Evolutionary conservation across 2,329 filamentous ascomycete species (phyloP).

Genomic region (Nigrospora oryzae): DNA sequence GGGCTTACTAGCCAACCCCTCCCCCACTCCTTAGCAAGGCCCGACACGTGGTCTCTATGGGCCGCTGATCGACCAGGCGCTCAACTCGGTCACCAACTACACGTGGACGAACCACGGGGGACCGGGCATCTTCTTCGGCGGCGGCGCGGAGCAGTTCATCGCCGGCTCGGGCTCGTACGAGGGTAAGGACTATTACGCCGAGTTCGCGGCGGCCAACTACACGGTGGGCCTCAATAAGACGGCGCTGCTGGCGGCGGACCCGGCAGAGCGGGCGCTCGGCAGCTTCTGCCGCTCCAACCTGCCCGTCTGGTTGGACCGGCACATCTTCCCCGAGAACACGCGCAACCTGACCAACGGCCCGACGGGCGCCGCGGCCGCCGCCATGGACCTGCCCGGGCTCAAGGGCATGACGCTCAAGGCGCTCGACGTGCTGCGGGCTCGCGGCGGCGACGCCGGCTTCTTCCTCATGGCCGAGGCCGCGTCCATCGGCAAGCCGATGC

Average conservation of each 20-base stretch:
- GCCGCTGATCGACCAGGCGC: constrained; percentile 65
- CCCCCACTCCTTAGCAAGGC: no score
- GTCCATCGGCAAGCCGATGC: constrained; percentile 87
- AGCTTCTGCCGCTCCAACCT: constrained; percentile 70
- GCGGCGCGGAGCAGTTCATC: constrained; percentile 75
- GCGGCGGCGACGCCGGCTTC: constrained; percentile 63
- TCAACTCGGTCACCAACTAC: constrained; percentile 71
- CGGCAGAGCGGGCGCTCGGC: constrained; percentile 58
- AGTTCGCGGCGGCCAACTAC: constrained; percentile 67
- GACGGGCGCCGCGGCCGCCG: constrained; percentile 50
- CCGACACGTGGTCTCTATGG: constrained; percentile 62
- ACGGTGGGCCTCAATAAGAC: constrained; percentile 67
- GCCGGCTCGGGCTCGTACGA: constrained; percentile 55
- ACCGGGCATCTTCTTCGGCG: constrained; percentile 75
- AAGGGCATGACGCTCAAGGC: constrained; percentile 89
- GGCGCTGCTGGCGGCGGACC: constrained; percentile 48
- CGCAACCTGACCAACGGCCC: constrained; percentile 66
- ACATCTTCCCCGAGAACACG: constrained; percentile 69
- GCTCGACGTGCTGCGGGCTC: constrained; percentile 64
- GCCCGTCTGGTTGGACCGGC: constrained; percentile 80
- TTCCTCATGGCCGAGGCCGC: constrained; percentile 85
- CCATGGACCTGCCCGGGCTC: constrained; percentile 69
- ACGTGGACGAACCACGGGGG: constrained; percentile 69
- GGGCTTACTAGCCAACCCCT: no score
- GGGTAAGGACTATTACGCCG: constrained; percentile 70